Evolutionary conservation across 2,329 filamentous ascomycete genomes (phyloP).

Genomic region (Botrytis aclada): DNA sequence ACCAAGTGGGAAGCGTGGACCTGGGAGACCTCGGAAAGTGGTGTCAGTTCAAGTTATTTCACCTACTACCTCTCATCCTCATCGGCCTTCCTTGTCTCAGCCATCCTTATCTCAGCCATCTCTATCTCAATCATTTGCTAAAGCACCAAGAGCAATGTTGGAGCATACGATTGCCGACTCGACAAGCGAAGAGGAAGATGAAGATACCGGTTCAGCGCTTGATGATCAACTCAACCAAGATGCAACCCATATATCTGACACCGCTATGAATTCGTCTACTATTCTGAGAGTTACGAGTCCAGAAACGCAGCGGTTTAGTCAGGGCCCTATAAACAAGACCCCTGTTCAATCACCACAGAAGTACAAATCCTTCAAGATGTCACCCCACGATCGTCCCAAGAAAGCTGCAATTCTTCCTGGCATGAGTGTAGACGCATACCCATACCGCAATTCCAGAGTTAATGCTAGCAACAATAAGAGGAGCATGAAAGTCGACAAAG

Average conservation of each 20-base stretch:
- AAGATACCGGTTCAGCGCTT: slow-evolving; percentile 23
- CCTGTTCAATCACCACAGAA: neutral
- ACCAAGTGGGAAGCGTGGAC: slow-evolving; percentile 1
- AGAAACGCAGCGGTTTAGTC: neutral
- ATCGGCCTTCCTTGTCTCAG: slow-evolving; percentile 21
- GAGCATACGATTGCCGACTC: slow-evolving; percentile 18
- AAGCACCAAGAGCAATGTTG: slow-evolving; percentile 23
- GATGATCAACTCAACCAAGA: slow-evolving; percentile 23
- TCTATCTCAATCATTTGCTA: slow-evolving; percentile 27
- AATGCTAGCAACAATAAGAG: neutral
- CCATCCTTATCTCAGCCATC: slow-evolving; percentile 30
- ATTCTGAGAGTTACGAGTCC: slow-evolving; percentile 2
- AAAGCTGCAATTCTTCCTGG: slow-evolving; percentile 17
- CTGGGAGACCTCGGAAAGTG: slow-evolving; percentile 14
- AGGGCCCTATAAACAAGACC: neutral
- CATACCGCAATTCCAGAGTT: neutral
- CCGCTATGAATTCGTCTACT: neutral
- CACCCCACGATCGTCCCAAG: slow-evolving; percentile 6
- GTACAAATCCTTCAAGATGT: neutral
- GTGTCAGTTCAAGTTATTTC: slow-evolving; percentile 1
- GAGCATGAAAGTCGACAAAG: neutral
- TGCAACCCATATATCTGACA: slow-evolving; percentile 13
- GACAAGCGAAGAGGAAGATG: slow-evolving; percentile 25
- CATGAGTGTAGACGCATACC: slow-evolving; percentile 14
- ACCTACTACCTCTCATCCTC: neutral